These are phyloP conservation scores for Pseudogymnoascus sp. DNA, from an alignment of 2,329 filamentous ascomycete genomes.

Conservation along the genomic window DNA sequence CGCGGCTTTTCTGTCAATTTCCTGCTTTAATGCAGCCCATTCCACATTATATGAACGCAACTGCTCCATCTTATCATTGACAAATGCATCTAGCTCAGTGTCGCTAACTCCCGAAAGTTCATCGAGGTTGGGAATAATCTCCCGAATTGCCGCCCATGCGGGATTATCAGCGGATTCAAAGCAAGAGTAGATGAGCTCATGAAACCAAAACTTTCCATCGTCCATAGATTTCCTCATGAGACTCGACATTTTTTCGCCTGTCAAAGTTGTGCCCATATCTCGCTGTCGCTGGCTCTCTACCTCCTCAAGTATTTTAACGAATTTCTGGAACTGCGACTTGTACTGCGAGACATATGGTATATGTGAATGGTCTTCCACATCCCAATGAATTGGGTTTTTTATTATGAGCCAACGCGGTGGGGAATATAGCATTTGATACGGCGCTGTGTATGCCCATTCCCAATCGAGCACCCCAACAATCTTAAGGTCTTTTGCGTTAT, in stretches of 20 bases:
- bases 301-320: neutral
- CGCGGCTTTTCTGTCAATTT: neutral
- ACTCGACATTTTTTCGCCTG: conserved; percentile 1
- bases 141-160: neutral
- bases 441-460: conserved; percentile 33
- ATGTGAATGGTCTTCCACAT: neutral
- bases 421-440: conserved; percentile 32
- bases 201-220: conserved; percentile 15
- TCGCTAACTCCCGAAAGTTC: neutral
- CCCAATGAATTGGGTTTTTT: conserved; percentile 13
- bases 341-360: neutral
- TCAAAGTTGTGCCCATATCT: neutral
- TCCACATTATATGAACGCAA: neutral
- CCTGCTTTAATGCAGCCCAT: neutral
- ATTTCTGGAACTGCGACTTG: neutral
- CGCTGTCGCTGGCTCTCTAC: neutral
- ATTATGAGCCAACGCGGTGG: conserved; percentile 31
- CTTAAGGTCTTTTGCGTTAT: conserved; percentile 29
- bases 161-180: conserved; percentile 13
- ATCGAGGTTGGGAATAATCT: neutral
- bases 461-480: conserved; percentile 31
- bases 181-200: conserved; percentile 13
- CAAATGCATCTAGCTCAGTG: neutral
- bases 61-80: neutral
- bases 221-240: conserved; percentile 14